These are phyloP conservation scores for Candida tallmaniae DNA, from an alignment of 805 yeast species.

Conservation along the genomic window DNA sequence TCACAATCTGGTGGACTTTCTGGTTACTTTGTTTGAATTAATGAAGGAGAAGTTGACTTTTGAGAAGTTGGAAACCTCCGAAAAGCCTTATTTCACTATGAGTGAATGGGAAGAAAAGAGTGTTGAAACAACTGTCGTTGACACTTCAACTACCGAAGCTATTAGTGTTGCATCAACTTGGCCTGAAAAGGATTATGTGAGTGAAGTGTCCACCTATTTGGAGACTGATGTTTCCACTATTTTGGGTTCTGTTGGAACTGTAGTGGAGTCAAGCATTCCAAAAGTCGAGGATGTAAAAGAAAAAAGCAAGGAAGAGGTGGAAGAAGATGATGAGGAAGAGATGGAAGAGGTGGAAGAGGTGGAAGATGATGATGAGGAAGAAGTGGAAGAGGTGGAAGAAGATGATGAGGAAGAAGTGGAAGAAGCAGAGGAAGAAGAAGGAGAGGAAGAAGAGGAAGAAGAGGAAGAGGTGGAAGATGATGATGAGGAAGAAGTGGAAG, in stretches of 20 bases:
- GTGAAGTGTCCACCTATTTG: constrained; percentile 7
- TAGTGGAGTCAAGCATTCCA: constrained; percentile 2
- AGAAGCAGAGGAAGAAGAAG: neutral
- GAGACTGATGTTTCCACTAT: no score
- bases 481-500: constrained; percentile 5
- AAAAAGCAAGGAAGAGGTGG: constrained; percentile 1
- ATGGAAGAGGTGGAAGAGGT: neutral
- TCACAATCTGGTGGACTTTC: constrained; percentile 18
- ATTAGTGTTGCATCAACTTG: neutral
- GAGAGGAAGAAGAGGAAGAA: constrained; percentile 11
- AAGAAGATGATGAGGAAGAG: constrained; percentile 5
- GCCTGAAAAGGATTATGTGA: neutral
- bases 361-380: constrained; percentile 1
- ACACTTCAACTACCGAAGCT: neutral
- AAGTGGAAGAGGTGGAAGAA: constrained; percentile 1
- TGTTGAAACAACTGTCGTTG: neutral
- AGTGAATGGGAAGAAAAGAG: constrained; percentile 14
- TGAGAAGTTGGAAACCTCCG: constrained; percentile 21
- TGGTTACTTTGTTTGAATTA: constrained; percentile 16
- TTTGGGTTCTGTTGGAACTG: constrained; percentile 5
- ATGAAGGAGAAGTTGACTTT: constrained; percentile 25
- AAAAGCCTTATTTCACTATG: constrained; percentile 19
- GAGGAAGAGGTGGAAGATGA: constrained; percentile 9
- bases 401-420: constrained; percentile 7
- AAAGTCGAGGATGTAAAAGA: constrained; percentile 6